Base-by-base conservation (phyloP, 768 basidiomycete species). In the Nevesoporus exiguus region DNA sequence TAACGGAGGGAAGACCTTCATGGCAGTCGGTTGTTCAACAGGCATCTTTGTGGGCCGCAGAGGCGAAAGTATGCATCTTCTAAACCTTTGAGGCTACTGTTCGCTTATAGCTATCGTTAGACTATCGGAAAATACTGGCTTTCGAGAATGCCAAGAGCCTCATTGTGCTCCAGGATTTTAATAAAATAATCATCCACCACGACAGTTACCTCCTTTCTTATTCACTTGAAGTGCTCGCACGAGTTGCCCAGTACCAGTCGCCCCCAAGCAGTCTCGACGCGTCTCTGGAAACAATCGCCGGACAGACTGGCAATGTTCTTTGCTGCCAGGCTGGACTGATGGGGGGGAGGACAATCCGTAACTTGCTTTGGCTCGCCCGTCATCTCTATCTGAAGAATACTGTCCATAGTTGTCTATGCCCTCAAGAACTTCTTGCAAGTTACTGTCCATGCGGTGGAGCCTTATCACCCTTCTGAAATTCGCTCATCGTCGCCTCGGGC, bases 151-250 rank as follows among this genome's bases (percentile, higher is more conserved):
- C 82, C 19, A 77, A 74, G 3, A 76, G 78, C 14, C 74, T 93
- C 33, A 74, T 81, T 7, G 82, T 82, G 0, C 67, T 92, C 17
- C 80, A 79, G 55, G 68, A 74, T 0, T 84, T 81, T 66, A 84
- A 88, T 66, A 85, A 82, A 60, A 77, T 93, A 51, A 66, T 93
- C 36, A 74, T 93, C 3, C 83, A 86, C 36, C 74, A 76, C 14
- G 84, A 88, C 48, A 71, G 69, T 10, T 74, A 76, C 1, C 70
- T 93, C 4, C 58, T 80, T 21, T 78, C 86, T 0, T 93, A 88
- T 63, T 85, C 88, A 0, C 75, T 92, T 9, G 87, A 90, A 54
- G 66, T 84, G n/a, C 70, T 92, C 40, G 82, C 80, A 0, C 80
- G 82, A 22, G 77, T 86, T 11, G 80, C 78, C 8, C 71, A 77